These are phyloP conservation scores for Raphanus sativus DNA, from an alignment of 345 rosid genomes.

Conservation along the genomic window DNA sequence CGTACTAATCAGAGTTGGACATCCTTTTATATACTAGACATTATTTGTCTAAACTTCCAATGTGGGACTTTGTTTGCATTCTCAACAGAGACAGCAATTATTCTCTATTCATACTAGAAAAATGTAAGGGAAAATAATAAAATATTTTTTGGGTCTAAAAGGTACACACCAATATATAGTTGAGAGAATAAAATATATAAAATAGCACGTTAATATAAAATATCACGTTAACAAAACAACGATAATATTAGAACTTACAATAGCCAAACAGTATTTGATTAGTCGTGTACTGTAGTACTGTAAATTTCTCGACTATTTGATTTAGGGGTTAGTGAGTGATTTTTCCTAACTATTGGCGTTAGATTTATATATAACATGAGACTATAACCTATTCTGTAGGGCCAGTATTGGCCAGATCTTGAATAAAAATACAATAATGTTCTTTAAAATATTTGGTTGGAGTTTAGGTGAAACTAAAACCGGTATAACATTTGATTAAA, in stretches of 20 bases:
- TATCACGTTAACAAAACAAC: too few species aligned
- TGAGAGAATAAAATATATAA: too few species aligned
- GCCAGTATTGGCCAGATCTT: conserved; percentile 5
- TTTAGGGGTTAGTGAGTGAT: neutral
- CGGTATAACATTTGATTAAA: conserved; percentile 22
- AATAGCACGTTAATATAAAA: too few species aligned
- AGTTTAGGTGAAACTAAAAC: conserved; percentile 30
- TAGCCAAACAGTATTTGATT: neutral
- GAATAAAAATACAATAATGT: neutral
- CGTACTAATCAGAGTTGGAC: too few species aligned
- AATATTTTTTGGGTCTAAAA: too few species aligned
- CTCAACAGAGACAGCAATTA: conserved; percentile 3
- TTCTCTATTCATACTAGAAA: conserved; percentile 1
- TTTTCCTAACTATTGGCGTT: neutral
- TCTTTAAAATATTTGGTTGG: conserved; percentile 22
- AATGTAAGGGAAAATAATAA: too few species aligned
- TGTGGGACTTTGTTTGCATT: too few species aligned
- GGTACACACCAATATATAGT: too few species aligned
- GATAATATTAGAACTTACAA: too few species aligned
- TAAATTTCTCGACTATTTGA: neutral
- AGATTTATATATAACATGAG: conserved; percentile 4
- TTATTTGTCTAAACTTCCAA: too few species aligned
- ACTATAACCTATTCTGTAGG: conserved; percentile 21
- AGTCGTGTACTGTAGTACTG: neutral
- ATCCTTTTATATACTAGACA: too few species aligned